Conservation (phyloP, 2,329 filamentous ascomycete genomes). For the Metarhizium sp. region DNA sequence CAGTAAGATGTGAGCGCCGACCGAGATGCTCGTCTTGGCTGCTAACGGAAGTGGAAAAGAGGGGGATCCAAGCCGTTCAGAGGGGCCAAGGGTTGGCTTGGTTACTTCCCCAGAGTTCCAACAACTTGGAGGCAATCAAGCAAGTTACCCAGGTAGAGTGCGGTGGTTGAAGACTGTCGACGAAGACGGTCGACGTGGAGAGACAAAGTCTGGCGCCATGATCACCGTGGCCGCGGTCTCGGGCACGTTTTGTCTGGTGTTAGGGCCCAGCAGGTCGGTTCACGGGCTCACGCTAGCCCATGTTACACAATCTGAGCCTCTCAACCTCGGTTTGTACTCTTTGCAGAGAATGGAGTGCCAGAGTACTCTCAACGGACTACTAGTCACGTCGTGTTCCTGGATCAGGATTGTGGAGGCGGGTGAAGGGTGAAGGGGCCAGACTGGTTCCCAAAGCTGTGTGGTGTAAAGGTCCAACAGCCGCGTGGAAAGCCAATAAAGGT, state of each 20-base stretch:
- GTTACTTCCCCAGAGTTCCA: not conserved
- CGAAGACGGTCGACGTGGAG: not conserved
- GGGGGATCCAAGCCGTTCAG: not conserved
- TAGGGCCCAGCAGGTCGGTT: slow-evolving; percentile 7
- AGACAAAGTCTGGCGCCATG: not conserved
- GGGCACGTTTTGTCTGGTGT: slow-evolving; percentile 6
- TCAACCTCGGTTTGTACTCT: not conserved
- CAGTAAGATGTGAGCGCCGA: not conserved
- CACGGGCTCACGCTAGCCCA: slow-evolving; percentile 7
- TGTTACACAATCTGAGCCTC: slow-evolving; percentile 5
- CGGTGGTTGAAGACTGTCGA: not conserved
- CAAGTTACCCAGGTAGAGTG: not conserved
- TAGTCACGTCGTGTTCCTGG: not conserved
- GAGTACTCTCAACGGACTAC: not conserved
- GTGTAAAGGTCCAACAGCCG: not conserved
- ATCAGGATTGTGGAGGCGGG: not conserved
- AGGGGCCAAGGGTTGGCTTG: not conserved
- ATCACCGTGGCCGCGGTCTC: slow-evolving; percentile 1
- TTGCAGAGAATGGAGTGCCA: not conserved
- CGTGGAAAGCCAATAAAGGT: not conserved
- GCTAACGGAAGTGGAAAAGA: not conserved
- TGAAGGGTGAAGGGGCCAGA: not conserved
- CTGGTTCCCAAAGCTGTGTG: not conserved
- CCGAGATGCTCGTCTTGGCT: not conserved
- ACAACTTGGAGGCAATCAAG: not conserved